Conservation (phyloP, 768 basidiomycete species). For the Auricularia sp. region DNA sequence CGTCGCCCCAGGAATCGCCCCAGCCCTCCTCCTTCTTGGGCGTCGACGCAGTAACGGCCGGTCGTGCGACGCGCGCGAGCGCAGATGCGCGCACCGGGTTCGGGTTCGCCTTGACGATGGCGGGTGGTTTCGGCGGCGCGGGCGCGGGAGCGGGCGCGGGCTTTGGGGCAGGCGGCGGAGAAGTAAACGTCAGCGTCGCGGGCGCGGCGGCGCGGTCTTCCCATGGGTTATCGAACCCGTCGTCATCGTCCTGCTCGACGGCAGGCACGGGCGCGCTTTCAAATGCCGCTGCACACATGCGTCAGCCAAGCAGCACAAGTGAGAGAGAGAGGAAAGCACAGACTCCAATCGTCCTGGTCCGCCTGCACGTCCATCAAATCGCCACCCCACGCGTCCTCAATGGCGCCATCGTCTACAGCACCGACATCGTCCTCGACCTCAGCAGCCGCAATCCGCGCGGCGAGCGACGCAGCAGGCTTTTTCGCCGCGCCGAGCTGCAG, state of each 20-base stretch:
- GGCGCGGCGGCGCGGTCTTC: neutral
- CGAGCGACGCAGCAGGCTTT: conserved; percentile 23
- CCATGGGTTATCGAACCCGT: neutral
- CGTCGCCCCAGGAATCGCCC: conserved; percentile 2
- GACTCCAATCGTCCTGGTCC: conserved; percentile 92
- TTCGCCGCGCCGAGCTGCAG: conserved; percentile 63
- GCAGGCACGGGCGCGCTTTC: conserved; percentile 34
- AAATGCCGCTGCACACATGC: conserved; percentile 50
- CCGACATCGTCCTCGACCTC: conserved; percentile 38
- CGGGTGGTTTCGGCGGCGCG: neutral
- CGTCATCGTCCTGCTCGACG: conserved; percentile 1
- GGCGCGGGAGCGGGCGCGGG: neutral
- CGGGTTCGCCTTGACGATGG: neutral
- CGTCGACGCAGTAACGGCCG: conserved; percentile 3
- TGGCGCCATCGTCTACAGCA: conserved; percentile 29
- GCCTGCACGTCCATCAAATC: conserved; percentile 92
- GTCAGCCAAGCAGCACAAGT: neutral
- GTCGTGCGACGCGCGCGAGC: neutral
- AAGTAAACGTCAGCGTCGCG: neutral
- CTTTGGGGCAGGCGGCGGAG: conserved; percentile 1
- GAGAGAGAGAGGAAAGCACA: conserved; percentile 18
- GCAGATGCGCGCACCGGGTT: neutral
- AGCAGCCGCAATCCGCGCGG: conserved; percentile 37
- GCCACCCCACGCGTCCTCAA: conserved; percentile 55
- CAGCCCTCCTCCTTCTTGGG: conserved; percentile 2